Evolutionary conservation across 768 basidiomycete species (phyloP).

Genomic region (Lactarius deliciosus): DNA sequence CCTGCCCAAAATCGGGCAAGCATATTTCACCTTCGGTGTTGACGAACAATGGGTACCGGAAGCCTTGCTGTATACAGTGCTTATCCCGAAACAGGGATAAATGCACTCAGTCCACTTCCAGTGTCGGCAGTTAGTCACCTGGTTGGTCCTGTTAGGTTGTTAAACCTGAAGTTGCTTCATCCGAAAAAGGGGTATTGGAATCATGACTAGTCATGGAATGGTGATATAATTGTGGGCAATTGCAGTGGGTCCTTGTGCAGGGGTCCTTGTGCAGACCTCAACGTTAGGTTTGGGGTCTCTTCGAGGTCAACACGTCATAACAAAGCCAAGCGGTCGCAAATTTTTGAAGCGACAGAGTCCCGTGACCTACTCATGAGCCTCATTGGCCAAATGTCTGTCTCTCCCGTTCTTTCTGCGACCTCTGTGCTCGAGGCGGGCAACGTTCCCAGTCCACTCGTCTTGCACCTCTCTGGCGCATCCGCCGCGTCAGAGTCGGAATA

Average conservation of each 20-base stretch:
- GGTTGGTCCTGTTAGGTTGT: too few relatives aligned
- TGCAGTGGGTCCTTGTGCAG: too few relatives aligned
- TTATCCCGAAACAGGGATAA: not conserved
- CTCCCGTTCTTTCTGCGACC: slow-evolving; percentile 21
- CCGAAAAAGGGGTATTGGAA: not conserved
- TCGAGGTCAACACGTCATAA: slow-evolving; percentile 2
- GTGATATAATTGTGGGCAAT: too few relatives aligned
- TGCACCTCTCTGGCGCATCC: slow-evolving; percentile 25
- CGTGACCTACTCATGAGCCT: not conserved
- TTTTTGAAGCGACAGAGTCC: not conserved
- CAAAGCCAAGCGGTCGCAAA: slow-evolving; percentile 9
- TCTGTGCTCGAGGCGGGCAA: slow-evolving; percentile 23
- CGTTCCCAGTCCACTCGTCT: slow-evolving; percentile 9
- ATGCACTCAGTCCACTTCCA: not conserved
- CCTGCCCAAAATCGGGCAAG: not conserved
- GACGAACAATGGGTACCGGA: not conserved
- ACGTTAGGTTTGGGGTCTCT: too few relatives aligned
- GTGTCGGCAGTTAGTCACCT: too few relatives aligned
- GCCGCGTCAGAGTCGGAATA: slow-evolving; percentile 29
- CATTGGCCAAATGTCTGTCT: slow-evolving; percentile 10
- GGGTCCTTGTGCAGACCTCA: too few relatives aligned
- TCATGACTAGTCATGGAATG: too few relatives aligned
- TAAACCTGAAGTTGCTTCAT: not conserved
- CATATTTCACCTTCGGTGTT: not conserved
- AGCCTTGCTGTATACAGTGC: not conserved